These are phyloP conservation scores for Dothiorella sarmentorum DNA, from an alignment of 2,329 filamentous ascomycete species.

Conservation along the genomic window DNA sequence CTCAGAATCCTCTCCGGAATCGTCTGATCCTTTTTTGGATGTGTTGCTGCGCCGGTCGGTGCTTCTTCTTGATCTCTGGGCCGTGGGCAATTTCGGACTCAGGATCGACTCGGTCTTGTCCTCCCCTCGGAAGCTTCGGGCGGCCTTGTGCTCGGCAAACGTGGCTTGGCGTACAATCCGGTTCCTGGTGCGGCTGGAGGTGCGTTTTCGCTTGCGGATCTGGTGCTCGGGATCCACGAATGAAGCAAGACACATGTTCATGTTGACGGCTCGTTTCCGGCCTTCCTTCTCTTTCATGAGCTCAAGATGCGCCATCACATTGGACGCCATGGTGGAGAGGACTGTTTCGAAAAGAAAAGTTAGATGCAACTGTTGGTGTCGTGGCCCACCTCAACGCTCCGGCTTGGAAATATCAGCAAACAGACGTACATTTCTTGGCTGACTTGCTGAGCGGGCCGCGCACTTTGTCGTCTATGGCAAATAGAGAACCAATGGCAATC, in stretches of 20 bases:
- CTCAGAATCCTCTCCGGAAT: constrained; percentile 4
- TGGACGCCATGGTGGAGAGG: constrained; percentile 30
- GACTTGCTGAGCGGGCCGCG: constrained; percentile 23
- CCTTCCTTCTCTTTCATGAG: constrained; percentile 35
- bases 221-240: constrained; percentile 27
- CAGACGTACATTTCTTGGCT: constrained; percentile 21
- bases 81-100: not conserved
- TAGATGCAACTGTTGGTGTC: constrained; percentile 15
- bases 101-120: not conserved
- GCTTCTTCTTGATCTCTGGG: not conserved
- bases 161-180: not conserved
- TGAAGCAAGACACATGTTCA: constrained; percentile 28
- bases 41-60: not conserved
- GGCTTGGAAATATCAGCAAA: not conserved
- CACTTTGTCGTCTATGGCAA: constrained; percentile 28
- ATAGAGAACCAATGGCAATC: constrained; percentile 33
- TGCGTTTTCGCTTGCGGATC: constrained; percentile 6
- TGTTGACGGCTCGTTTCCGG: constrained; percentile 24
- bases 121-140: not conserved
- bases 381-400: not conserved
- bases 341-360: constrained; percentile 1
- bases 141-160: constrained; percentile 8
- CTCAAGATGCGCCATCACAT: constrained; percentile 35
- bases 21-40: not conserved
- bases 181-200: not conserved